phyloP scores from a whole-genome alignment of 441 rosid genomes.

The Daphne laureola region DNA sequence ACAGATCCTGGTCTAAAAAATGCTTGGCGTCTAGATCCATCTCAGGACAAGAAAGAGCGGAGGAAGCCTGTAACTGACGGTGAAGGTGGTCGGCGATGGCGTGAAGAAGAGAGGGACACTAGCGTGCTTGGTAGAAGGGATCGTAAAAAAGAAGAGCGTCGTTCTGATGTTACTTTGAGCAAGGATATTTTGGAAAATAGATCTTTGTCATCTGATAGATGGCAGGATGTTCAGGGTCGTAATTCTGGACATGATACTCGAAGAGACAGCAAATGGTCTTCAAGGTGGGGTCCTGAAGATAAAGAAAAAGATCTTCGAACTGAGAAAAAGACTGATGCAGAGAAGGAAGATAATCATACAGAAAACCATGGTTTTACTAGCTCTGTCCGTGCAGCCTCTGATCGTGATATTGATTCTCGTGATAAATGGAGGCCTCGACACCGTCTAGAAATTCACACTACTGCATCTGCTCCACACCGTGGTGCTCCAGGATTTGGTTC shows the following conservation, averaged over 20 bases:
- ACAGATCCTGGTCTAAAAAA: conserved; percentile 62
- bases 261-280: conserved; percentile 90
- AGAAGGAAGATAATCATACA: conserved; percentile 43
- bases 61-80: conserved; percentile 46
- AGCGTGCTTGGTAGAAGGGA: conserved; percentile 78
- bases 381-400: conserved; percentile 37
- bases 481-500: conserved; percentile 90
- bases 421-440: conserved; percentile 99
- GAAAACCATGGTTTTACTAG: conserved; percentile 43
- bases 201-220: conserved; percentile 51
- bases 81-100: conserved; percentile 80
- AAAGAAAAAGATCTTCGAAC: conserved; percentile 71
- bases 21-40: conserved; percentile 75
- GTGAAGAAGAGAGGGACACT: conserved; percentile 98
- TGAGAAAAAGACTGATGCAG: conserved; percentile 56
- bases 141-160: conserved; percentile 74
- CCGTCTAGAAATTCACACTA: conserved; percentile 45
- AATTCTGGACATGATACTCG: conserved; percentile 35
- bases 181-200: conserved; percentile 55
- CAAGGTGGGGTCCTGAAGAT: conserved; percentile 99
- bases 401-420: conserved; percentile 78
- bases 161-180: conserved; percentile 37
- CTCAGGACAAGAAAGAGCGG: conserved; percentile 84
- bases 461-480: conserved; percentile 43
- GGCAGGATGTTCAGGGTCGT: conserved; percentile 41